phyloP scores from a whole-genome alignment of 495 filamentous ascomycete species.

The Penicillium salamii region DNA sequence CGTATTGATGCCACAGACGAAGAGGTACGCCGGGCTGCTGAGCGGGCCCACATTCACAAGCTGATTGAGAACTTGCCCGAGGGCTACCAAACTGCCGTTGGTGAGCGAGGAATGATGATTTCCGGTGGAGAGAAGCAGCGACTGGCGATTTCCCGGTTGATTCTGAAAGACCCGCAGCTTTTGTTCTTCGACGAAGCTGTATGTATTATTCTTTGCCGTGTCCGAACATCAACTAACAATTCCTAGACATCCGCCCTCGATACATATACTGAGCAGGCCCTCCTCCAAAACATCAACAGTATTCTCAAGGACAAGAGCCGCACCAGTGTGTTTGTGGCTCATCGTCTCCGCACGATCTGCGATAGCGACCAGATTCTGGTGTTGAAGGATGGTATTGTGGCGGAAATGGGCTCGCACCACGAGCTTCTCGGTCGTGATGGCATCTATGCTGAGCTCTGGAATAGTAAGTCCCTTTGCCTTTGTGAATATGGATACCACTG shows the following conservation, averaged over 20 bases:
- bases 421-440: conserved; percentile 77
- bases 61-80: conserved; percentile 75
- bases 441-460: conserved; percentile 89
- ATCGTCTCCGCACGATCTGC: conserved; percentile 87
- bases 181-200: conserved; percentile 96
- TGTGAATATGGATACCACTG: not conserved
- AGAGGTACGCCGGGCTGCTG: conserved; percentile 70
- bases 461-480: conserved; percentile 53
- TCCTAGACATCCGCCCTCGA: conserved; percentile 82
- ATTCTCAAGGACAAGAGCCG: conserved; percentile 84
- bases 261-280: conserved; percentile 89
- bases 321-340: conserved; percentile 93
- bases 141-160: conserved; percentile 77
- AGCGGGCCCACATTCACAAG: conserved; percentile 79
- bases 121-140: conserved; percentile 96
- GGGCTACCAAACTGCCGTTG: conserved; percentile 88
- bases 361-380: conserved; percentile 96
- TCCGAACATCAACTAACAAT: conserved; percentile 2
- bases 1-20: conserved; percentile 73
- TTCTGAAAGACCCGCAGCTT: conserved; percentile 88
- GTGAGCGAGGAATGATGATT: conserved; percentile 98
- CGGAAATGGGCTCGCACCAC: conserved; percentile 81
- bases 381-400: conserved; percentile 75
- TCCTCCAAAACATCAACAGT: conserved; percentile 90
- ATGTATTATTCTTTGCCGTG: conserved; percentile 23